These are phyloP conservation scores for Colletotrichum limetticola DNA, from an alignment of 2,329 filamentous ascomycete species.

Conservation along the genomic window DNA sequence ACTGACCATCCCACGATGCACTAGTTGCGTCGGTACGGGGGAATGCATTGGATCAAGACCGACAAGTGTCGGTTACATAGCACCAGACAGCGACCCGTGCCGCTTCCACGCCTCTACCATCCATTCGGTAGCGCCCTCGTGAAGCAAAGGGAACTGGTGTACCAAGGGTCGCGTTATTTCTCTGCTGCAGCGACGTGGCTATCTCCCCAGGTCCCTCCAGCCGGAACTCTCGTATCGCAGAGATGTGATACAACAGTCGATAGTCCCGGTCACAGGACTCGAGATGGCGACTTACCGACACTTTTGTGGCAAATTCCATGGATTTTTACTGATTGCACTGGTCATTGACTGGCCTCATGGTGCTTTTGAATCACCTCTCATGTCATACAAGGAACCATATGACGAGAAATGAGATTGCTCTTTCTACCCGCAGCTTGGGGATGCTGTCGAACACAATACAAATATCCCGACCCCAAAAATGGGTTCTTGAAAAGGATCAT, in stretches of 20 bases:
- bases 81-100: neutral
- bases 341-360: neutral
- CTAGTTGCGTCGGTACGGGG: neutral
- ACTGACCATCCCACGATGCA: constrained; percentile 13
- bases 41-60: neutral
- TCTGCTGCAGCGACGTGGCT: neutral
- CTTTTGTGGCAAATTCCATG: neutral
- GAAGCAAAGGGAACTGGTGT: neutral
- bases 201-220: neutral
- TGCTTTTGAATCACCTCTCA: neutral
- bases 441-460: neutral
- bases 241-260: constrained; percentile 31
- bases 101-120: neutral
- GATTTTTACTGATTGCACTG: neutral
- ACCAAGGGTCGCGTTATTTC: neutral
- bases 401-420: neutral
- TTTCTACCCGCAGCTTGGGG: neutral
- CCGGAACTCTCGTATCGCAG: constrained; percentile 3
- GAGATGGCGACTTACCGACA: neutral
- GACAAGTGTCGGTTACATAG: neutral
- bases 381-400: constrained; percentile 11
- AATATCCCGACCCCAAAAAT: neutral
- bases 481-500: neutral
- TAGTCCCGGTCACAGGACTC: constrained; percentile 23
- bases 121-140: neutral